phyloP scores from a whole-genome alignment of 176 grass and related monocot species.

The Panicum miliaceum region DNA sequence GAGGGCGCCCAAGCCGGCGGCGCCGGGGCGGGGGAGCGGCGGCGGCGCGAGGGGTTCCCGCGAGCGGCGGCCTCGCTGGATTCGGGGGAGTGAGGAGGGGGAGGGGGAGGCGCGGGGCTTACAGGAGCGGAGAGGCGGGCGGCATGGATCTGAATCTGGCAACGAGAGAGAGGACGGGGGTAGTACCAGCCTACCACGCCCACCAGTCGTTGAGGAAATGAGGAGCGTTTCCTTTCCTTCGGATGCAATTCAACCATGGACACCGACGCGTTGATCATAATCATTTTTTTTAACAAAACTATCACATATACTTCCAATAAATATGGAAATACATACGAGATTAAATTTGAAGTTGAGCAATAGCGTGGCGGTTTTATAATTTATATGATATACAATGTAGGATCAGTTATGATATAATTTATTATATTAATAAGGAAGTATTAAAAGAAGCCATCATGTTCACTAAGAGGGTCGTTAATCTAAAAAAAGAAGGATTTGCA shows the following conservation, averaged over 20 bases:
- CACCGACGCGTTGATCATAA: not conserved
- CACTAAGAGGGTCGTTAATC: no score
- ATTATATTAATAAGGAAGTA: no score
- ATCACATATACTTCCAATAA: not conserved
- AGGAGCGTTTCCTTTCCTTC: not conserved
- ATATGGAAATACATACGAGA: not conserved
- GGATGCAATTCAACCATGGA: constrained; percentile 19
- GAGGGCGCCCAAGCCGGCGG: constrained; percentile 28
- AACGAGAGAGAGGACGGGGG: not conserved
- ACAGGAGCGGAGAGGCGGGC: constrained; percentile 33
- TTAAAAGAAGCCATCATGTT: no score
- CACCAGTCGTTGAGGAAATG: constrained; percentile 1
- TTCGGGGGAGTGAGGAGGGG: not conserved
- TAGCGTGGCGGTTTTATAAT: no score
- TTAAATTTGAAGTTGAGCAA: no score
- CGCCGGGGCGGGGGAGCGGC: not conserved
- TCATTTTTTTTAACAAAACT: not conserved
- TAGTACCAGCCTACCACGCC: not conserved
- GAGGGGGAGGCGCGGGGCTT: constrained; percentile 30
- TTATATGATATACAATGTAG: no score
- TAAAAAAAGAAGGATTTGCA: no score
- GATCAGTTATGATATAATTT: no score
- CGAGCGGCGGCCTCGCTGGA: constrained; percentile 17
- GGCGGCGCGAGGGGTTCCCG: not conserved
- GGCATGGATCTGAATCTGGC: constrained; percentile 62